Evolutionary conservation across 2,329 filamentous ascomycete genomes (phyloP).

Genomic region (Fusarium phyllophilum): DNA sequence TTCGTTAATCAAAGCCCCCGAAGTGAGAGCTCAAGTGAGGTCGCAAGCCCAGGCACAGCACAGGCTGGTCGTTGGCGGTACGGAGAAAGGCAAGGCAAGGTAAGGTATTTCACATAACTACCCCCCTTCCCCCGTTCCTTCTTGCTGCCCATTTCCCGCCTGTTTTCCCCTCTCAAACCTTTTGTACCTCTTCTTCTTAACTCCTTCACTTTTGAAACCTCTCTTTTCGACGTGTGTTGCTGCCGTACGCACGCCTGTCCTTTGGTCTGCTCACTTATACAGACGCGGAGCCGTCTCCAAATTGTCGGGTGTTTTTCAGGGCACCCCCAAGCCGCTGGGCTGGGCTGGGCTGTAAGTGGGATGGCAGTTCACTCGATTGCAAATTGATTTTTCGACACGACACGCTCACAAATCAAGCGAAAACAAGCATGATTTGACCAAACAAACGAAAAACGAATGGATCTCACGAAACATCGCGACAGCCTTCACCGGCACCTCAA

Average conservation of each 20-base stretch:
- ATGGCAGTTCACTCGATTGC: conserved; percentile 11
- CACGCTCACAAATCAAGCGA: conserved; percentile 7
- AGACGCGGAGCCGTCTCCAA: conserved; percentile 34
- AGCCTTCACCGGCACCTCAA: conserved; percentile 35
- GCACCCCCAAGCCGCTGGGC: conserved; percentile 30
- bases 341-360: conserved; percentile 28
- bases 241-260: conserved; percentile 32
- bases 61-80: conserved; percentile 33
- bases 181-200: conserved; percentile 31
- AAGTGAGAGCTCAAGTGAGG: conserved; percentile 31
- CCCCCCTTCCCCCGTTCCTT: conserved; percentile 50
- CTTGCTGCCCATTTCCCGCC: conserved; percentile 43
- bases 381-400: background rate
- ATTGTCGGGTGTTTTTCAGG: conserved; percentile 35
- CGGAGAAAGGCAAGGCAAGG: conserved; percentile 37
- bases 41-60: conserved; percentile 36
- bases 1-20: conserved; percentile 28
- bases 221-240: conserved; percentile 32
- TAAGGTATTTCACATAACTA: conserved; percentile 51
- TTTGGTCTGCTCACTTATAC: conserved; percentile 41
- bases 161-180: conserved; percentile 40
- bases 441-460: conserved; percentile 9
- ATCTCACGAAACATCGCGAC: conserved; percentile 22
- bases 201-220: conserved; percentile 8
- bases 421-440: conserved; percentile 2